Base-by-base conservation (phyloP, 305 asterid species). In the Fraxinus baroniana region DNA sequence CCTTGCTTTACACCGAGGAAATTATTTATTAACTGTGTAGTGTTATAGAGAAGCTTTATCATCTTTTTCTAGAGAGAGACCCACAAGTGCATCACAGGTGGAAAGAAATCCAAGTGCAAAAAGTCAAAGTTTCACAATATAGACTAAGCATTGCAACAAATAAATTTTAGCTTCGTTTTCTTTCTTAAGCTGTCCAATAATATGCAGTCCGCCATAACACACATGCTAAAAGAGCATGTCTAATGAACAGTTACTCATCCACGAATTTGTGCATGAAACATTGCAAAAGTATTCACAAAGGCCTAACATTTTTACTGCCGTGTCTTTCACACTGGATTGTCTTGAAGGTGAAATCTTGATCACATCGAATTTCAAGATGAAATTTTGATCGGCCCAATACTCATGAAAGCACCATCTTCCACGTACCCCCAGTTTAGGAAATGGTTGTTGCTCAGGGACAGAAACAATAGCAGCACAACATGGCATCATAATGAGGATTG, bases 121-220 rank as follows among this genome's bases (percentile, higher is more conserved):
- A 81, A 83, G 91, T 88, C 90, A 86, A 91, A 15, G 84, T 81
- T 77, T 81, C 81, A 84, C 89, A 87, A 55, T 55, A 84, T 35
- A 83, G 10, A 71, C 22, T 68, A 2, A 26, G 76, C 73, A 52
- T 32, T 78, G 77, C 70, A 62, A 74, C 33, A 70, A 78, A 32
- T 32, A 12, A 62, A 62, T 20, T 24, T 62, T 24, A 62, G 66
- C 10, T n/a, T 55, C 3, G 9, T 55, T 55, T 55, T 55, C 24
- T 55, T 60, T 60, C 30, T 60, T 20, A 20, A 20, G 26, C 13
- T 20, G 15, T 60, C 30, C 15, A 60, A 20, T 22, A 20, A 18
- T 57, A 18, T 18, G 28, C 68, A 57, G 28, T 20, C 4, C 12
- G 10, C 13, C 68, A n/a, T 57, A 57, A 18, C 28, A 57, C 30